Evolutionary conservation across 129 eudicot species (phyloP).

Genomic region (Artemisia annua): DNA sequence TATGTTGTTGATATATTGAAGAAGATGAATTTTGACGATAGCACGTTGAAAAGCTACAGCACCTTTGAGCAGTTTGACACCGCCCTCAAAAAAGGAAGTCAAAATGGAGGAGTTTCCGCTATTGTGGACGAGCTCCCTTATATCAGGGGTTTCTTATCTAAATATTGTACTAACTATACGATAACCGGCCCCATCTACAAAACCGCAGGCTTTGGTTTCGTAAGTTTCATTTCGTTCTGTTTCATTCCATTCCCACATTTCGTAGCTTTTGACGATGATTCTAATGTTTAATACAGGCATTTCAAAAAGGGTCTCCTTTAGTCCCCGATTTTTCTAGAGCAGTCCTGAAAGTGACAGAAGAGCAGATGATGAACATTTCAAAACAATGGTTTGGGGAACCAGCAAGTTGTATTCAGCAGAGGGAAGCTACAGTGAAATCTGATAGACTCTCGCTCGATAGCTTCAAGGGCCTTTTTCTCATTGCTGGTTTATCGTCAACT

Average conservation of each 20-base stretch:
- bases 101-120: background rate
- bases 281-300: slow-evolving; percentile 32
- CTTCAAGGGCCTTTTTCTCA: slow-evolving; percentile 58
- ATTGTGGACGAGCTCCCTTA: background rate
- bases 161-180: background rate
- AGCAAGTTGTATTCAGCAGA: slow-evolving; percentile 26
- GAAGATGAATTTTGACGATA: background rate
- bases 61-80: background rate
- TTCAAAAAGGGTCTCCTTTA: slow-evolving; percentile 59
- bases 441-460: slow-evolving; percentile 52
- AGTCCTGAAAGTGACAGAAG: slow-evolving; percentile 48
- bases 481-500: slow-evolving; percentile 49
- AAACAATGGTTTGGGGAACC: slow-evolving; percentile 39
- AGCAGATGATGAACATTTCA: slow-evolving; percentile 23
- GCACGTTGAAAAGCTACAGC: background rate
- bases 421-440: slow-evolving; percentile 28
- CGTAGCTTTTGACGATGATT: background rate
- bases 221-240: background rate
- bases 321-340: slow-evolving; percentile 51
- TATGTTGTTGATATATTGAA: background rate
- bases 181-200: background rate
- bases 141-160: background rate
- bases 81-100: background rate
- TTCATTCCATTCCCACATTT: background rate
- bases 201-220: background rate